phyloP scores from a whole-genome alignment of 768 basidiomycete genomes.

The Cystofilobasidium ferigula region DNA sequence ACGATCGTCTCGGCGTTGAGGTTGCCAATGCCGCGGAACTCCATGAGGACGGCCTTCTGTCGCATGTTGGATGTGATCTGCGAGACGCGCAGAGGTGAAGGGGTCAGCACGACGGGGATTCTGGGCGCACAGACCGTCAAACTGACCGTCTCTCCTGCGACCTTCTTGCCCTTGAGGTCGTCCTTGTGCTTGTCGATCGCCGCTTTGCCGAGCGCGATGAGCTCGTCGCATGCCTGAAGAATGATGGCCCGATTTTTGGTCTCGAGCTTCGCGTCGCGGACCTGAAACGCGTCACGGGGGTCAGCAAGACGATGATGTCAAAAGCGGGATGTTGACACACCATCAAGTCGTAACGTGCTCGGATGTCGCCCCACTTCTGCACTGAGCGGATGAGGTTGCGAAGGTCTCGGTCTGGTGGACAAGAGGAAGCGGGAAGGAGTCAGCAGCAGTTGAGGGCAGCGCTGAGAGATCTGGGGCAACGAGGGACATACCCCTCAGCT shows the following conservation, averaged over 20 bases:
- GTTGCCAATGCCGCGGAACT: slow-evolving; percentile 74
- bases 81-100: background rate
- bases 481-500: slow-evolving; percentile 58
- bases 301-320: slow-evolving; percentile 11
- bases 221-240: slow-evolving; percentile 80
- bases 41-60: slow-evolving; percentile 91
- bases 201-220: slow-evolving; percentile 68
- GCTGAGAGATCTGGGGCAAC: background rate
- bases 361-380: slow-evolving; percentile 95
- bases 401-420: slow-evolving; percentile 67
- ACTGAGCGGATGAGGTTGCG: slow-evolving; percentile 88
- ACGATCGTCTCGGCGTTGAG: slow-evolving; percentile 98
- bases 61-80: slow-evolving; percentile 76
- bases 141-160: slow-evolving; percentile 59
- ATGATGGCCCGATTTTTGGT: slow-evolving; percentile 92
- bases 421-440: background rate
- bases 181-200: slow-evolving; percentile 77
- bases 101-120: background rate
- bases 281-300: slow-evolving; percentile 43
- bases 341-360: slow-evolving; percentile 84
- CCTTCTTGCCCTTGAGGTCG: slow-evolving; percentile 61
- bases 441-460: too few species aligned
- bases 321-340: slow-evolving; percentile 46
- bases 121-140: background rate
- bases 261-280: slow-evolving; percentile 74